Evolutionary conservation across 2,329 filamentous ascomycete genomes (phyloP).

Genomic region (Pseudogymnoascus destructans): DNA sequence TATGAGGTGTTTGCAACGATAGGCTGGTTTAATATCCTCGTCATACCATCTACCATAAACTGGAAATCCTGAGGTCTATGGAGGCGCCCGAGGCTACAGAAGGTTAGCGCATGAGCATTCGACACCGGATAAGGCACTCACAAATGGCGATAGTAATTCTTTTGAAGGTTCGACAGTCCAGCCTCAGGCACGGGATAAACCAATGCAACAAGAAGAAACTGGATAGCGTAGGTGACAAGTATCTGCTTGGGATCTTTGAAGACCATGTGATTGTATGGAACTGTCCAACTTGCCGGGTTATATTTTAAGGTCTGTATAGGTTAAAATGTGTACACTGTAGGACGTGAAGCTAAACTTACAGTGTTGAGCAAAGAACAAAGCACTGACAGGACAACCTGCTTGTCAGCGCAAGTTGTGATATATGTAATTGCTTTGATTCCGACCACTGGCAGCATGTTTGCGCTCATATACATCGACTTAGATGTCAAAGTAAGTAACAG

Average conservation of each 20-base stretch:
- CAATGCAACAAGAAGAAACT: conserved; percentile 74
- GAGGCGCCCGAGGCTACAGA: conserved; percentile 42
- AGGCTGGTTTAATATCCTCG: conserved; percentile 79
- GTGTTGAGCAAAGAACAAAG: conserved; percentile 92
- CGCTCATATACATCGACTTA: conserved; percentile 85
- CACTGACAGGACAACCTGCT: conserved; percentile 79
- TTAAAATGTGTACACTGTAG: conserved; percentile 15
- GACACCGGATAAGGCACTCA: conserved; percentile 33
- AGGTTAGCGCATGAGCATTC: not conserved
- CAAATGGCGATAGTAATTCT: conserved; percentile 93
- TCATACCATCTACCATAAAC: conserved; percentile 92
- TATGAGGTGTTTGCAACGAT: conserved; percentile 82
- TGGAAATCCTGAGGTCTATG: conserved; percentile 95
- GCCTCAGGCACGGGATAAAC: conserved; percentile 80
- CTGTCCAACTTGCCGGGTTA: conserved; percentile 84
- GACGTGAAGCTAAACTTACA: conserved; percentile 36
- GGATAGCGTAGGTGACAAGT: conserved; percentile 75
- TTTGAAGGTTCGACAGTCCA: conserved; percentile 48
- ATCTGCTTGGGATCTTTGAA: conserved; percentile 85
- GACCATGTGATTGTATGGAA: conserved; percentile 85
- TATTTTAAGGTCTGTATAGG: conserved; percentile 75
- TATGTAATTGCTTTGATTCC: conserved; percentile 80
- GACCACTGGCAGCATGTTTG: conserved; percentile 64
- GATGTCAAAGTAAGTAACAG: conserved; percentile 75
- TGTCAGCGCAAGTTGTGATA: conserved; percentile 75